Evolutionary conservation across 768 basidiomycete genomes (phyloP).

Genomic region (Xanthoconium purpureum): DNA sequence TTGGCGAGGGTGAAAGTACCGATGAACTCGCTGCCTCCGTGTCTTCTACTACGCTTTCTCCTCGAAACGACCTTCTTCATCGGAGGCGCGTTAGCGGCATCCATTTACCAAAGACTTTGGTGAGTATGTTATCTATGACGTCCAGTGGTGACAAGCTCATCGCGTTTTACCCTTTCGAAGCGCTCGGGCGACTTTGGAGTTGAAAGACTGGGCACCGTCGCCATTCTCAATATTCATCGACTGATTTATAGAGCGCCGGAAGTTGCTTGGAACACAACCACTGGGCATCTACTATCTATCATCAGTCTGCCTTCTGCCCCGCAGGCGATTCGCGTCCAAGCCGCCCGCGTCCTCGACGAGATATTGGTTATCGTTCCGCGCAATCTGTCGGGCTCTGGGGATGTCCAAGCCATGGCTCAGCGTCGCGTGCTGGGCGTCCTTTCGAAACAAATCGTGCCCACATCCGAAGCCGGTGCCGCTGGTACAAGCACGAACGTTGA

Average conservation of each 20-base stretch:
- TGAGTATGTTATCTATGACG: conserved; percentile 36
- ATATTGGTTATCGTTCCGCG: conserved; percentile 76
- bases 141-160: neutral
- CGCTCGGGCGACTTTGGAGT: conserved; percentile 95
- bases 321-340: conserved; percentile 78
- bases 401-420: conserved; percentile 70
- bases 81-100: conserved; percentile 85
- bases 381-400: conserved; percentile 57
- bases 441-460: conserved; percentile 66
- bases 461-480: conserved; percentile 37
- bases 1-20: conserved; percentile 28
- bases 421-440: conserved; percentile 83
- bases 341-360: conserved; percentile 83
- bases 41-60: conserved; percentile 38
- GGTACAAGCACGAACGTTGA: conserved; percentile 60
- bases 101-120: conserved; percentile 73
- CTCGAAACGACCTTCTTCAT: conserved; percentile 45
- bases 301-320: conserved; percentile 70
- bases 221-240: conserved; percentile 81
- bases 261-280: conserved; percentile 82
- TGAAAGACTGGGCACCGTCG: conserved; percentile 75
- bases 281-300: conserved; percentile 74
- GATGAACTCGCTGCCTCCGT: conserved; percentile 35
- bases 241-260: conserved; percentile 80
- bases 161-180: conserved; percentile 35